Evolutionary conservation across 805 yeast species (phyloP), one percentile per base, ranked within the genome.

Genomic region (Scheffersomyces spartinae): DNA sequence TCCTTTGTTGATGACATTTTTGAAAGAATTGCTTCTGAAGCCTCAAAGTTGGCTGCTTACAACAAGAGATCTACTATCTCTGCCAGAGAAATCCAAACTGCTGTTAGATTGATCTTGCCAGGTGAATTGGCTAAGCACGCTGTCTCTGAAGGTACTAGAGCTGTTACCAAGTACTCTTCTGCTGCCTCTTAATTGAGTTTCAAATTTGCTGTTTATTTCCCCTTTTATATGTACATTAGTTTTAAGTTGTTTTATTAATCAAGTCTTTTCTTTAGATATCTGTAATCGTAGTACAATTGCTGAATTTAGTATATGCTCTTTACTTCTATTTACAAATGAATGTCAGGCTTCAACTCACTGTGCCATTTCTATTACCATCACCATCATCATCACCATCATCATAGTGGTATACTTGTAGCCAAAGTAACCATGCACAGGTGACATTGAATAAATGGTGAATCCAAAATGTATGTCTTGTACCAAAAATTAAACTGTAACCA

Each of bases 101-200:
- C 97, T 45, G 96, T 86, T 43, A 83, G 95, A 75, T 77, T 86
- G 54, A 85, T 86, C 64, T 77, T 86, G 49, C 97, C 97, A 46
- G 96, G 96, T 75, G 96, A 86, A 71, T 74, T 86, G 58, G 95
- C 95, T 46, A 85, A 85, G 74, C 96, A 86, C 68, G 95, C 96
- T 52, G 94, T 85, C 49, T 80, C 94, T 49, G 97, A 86, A 70
- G 96, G 96, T 73, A 84, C 95, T 46, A 82, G 94, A 75, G 94
- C 95, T 60, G 94, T 84, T 49, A 82, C 95, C 62, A 84, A 84
- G 71, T 84, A 83, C 74, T 79, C 94, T 49, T 78, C 94, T 52
- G 68, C 64, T 40, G 45, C 62, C 32, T 48, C 48, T 38, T 55
- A 55, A 38, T 34, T 20, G 8, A 13, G 17, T 22, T 18, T 21